Percentiles rank a stretch among this genome's conserved stretches.
These are phyloP conservation scores for Pseudonitzschia multiseries DNA, from an alignment of 108 stramenopile species.

Conservation along the genomic window DNA sequence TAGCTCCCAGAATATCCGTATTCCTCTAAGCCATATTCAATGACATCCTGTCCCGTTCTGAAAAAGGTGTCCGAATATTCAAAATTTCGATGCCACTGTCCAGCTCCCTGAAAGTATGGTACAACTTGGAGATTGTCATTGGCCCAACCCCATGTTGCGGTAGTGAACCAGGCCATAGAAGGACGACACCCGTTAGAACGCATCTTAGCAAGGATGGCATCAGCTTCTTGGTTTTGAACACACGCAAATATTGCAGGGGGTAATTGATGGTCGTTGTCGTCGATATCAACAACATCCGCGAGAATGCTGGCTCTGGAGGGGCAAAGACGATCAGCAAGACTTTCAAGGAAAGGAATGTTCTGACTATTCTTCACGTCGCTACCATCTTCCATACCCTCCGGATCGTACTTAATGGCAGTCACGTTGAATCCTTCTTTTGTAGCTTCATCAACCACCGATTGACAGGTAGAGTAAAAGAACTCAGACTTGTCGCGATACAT, in stretches of 20 bases:
- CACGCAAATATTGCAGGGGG: slow-evolving; percentile 48
- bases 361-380: slow-evolving; percentile 33
- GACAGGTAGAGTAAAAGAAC: slow-evolving; percentile 52
- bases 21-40: slow-evolving; percentile 19
- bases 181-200: slow-evolving; percentile 40
- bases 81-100: slow-evolving; percentile 52
- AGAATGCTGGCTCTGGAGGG: not conserved
- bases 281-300: not conserved
- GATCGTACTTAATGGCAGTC: slow-evolving; percentile 34
- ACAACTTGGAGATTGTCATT: slow-evolving; percentile 23
- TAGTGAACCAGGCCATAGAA: slow-evolving; percentile 39
- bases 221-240: slow-evolving; percentile 36
- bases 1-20: slow-evolving; percentile 39
- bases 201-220: slow-evolving; percentile 30
- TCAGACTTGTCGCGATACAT: slow-evolving; percentile 41
- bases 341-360: slow-evolving; percentile 35
- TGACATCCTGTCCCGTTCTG: slow-evolving; percentile 30
- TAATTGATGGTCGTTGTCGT: slow-evolving; percentile 1
- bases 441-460: slow-evolving; percentile 30
- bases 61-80: slow-evolving; percentile 48
- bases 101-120: slow-evolving; percentile 48
- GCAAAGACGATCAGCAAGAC: slow-evolving; percentile 45
- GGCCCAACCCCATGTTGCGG: slow-evolving; percentile 51
- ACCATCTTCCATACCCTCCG: slow-evolving; percentile 29
- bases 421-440: slow-evolving; percentile 31